Evolutionary conservation across 257 asterid species (phyloP).

Genomic region (Capsicum chinense): DNA sequence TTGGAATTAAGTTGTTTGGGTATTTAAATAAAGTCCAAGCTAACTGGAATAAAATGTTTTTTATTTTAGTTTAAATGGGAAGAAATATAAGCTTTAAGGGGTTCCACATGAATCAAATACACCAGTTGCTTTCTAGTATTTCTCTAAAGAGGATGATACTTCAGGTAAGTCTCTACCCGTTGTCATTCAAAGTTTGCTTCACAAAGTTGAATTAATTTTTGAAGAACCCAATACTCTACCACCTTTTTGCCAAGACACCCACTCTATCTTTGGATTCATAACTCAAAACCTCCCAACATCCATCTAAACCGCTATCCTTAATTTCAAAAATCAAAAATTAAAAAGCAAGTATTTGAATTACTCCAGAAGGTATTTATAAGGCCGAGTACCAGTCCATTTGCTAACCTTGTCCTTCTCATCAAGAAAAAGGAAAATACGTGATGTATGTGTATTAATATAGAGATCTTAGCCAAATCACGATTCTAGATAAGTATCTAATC

Average conservation of each 20-base stretch:
- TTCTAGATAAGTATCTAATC: background rate
- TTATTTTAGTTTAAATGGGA: background rate
- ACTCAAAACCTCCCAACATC: background rate
- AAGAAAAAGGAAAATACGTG: background rate
- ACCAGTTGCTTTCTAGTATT: background rate
- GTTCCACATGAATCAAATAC: background rate
- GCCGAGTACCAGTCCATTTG: background rate
- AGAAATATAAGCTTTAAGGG: background rate
- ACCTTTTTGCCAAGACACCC: background rate
- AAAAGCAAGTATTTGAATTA: background rate
- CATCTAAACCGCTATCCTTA: background rate
- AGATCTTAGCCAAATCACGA: background rate
- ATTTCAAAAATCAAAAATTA: background rate
- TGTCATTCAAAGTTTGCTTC: background rate
- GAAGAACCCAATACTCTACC: background rate
- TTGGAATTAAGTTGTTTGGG: background rate
- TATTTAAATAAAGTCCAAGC: background rate
- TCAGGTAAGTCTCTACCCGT: background rate
- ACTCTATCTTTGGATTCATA: constrained; percentile 1
- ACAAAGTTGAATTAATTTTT: background rate
- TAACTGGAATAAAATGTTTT: constrained; percentile 5
- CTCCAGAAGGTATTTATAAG: background rate
- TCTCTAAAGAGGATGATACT: background rate
- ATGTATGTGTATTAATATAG: background rate
- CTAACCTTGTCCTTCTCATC: background rate